Conservation (phyloP, 2,329 filamentous ascomycete species). For the Periconia sp. region DNA sequence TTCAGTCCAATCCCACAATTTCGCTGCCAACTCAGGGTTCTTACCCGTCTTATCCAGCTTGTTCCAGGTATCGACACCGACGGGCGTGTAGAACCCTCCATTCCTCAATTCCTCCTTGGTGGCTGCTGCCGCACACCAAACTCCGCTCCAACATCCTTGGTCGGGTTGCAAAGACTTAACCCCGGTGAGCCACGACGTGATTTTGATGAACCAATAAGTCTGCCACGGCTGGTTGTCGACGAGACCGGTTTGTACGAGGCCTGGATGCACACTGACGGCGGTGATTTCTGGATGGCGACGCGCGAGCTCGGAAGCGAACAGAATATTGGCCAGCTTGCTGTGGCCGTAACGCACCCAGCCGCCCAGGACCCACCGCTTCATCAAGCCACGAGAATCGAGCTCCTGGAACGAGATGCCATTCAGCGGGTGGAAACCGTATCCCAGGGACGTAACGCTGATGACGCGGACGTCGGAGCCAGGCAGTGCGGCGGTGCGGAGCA, state of each 20-base stretch:
- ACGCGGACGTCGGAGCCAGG: conserved; percentile 46
- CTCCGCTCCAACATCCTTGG: conserved; percentile 36
- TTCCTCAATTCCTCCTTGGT: conserved; percentile 34
- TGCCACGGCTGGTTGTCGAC: background rate
- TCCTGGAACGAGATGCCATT: conserved; percentile 37
- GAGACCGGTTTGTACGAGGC: conserved; percentile 35
- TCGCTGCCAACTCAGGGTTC: conserved; percentile 8
- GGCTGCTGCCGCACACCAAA: conserved; percentile 34
- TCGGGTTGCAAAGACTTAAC: conserved; percentile 6
- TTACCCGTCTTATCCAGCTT: conserved; percentile 5
- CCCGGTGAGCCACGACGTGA: conserved; percentile 2
- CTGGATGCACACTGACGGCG: conserved; percentile 46
- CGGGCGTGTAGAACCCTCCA: conserved; percentile 42
- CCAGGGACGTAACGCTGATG: conserved; percentile 38
- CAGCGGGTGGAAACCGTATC: conserved; percentile 15
- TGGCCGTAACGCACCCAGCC: conserved; percentile 47
- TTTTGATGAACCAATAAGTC: conserved; percentile 10
- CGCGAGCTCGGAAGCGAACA: conserved; percentile 46
- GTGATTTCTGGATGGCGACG: conserved; percentile 45
- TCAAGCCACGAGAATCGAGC: conserved; percentile 22
- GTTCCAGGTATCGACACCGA: conserved; percentile 7
- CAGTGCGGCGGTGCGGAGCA: conserved; percentile 41
- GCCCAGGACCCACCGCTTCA: conserved; percentile 24
- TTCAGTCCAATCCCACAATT: conserved; percentile 23
- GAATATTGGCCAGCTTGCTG: conserved; percentile 50